Base-by-base conservation (phyloP, 2,329 filamentous ascomycete species). In the Penicillium fuscoglaucum region DNA sequence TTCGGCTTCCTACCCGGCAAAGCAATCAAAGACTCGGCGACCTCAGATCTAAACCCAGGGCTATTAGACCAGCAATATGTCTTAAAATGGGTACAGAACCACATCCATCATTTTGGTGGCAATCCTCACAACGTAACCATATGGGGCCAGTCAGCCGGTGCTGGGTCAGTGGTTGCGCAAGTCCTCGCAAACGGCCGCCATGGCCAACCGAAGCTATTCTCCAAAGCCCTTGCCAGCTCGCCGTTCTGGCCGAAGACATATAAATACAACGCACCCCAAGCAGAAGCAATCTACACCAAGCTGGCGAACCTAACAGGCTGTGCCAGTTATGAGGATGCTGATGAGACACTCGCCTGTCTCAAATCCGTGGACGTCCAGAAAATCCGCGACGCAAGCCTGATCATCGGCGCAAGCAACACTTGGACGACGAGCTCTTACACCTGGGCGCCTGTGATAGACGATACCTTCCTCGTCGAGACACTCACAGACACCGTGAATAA, bases 211-310 rank as follows among this genome's bases (percentile, higher is more conserved):
- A 70, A 65, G 33, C 72, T 85, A 0, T 85, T 86, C 63, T 71
- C 60, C 6, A 80, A 78, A 59, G 83, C 83, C 0, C 72, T 86
- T 50, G 73, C 78, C 28, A 82, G 77, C 61, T 82, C 78, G 8
- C 84, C 84, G 0, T 86, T 83, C 67, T 86, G 83, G 84, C 81
- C 82, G 1, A 85, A 84, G 69, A 84, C 83, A 15, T 84, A 85
- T 68, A 65, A 68, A 8, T 81, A 82, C 67, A 78, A 85, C 61
- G 73, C 73, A 5, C 72, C 76, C 0, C 77, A 84, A 67, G 79
- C 82, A 1, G 83, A 86, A 64, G 74, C 66, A 9, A 72, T 84
- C 0, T 86, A 84, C 63, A 71, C 79, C 47, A 70, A 72, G 29
- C 73, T 85, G 8, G 77, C 77, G 1, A 69, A 73, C 21, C 69